Evolutionary conservation across 305 asterid genomes (phyloP).

Genomic region (Salvia sclarea): DNA sequence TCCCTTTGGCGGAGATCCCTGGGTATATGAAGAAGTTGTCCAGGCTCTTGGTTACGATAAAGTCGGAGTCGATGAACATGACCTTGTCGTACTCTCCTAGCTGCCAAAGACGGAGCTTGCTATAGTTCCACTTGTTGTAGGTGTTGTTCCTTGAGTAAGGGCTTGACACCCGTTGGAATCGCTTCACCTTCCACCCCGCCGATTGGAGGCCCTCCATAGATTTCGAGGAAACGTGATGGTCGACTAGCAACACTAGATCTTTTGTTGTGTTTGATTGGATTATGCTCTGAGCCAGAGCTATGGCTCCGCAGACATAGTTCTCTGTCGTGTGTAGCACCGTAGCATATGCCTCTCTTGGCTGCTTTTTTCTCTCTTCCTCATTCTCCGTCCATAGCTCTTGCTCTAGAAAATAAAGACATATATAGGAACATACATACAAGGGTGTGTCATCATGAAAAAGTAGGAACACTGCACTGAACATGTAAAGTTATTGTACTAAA

Average conservation of each 20-base stretch:
- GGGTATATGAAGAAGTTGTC: constrained; percentile 60
- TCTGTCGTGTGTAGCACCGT: constrained; percentile 71
- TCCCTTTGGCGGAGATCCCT: constrained; percentile 49
- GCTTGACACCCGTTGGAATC: constrained; percentile 34
- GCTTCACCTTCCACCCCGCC: constrained; percentile 69
- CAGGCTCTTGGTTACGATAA: constrained; percentile 51
- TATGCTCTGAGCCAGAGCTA: constrained; percentile 73
- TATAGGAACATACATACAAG: no score
- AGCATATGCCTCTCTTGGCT: constrained; percentile 61
- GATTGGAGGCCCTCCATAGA: constrained; percentile 42
- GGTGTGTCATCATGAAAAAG: no score
- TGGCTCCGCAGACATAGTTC: constrained; percentile 77
- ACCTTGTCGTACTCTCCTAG: constrained; percentile 60
- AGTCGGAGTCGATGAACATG: constrained; percentile 67
- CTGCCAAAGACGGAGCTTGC: constrained; percentile 76
- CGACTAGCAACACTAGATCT: constrained; percentile 65
- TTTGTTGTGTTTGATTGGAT: constrained; percentile 52
- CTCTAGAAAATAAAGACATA: no score
- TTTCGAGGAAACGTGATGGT: constrained; percentile 44
- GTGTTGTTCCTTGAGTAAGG: constrained; percentile 45
- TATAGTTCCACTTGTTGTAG: constrained; percentile 78
- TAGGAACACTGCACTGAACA: no score
- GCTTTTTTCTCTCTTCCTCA: constrained; percentile 16
- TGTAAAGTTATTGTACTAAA: no score
- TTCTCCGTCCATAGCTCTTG: constrained; percentile 37